Base-by-base conservation (phyloP, 768 basidiomycete species). In the Stropharia rugosoannulata region DNA sequence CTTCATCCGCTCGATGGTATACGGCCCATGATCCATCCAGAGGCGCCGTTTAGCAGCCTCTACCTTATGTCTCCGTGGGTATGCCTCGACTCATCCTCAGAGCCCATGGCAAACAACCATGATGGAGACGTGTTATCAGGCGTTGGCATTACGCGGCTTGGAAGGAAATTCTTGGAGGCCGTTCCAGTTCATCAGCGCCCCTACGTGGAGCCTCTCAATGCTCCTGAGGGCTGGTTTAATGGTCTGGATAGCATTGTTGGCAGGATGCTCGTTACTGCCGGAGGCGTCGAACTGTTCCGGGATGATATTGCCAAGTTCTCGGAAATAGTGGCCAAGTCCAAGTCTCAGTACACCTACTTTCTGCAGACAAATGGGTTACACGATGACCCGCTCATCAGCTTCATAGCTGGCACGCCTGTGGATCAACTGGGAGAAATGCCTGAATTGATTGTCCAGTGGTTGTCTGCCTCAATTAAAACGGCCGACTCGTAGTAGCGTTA, bases 61-160 rank as follows among this genome's bases (percentile, higher is more conserved):
- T 66, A 59, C 36, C 61, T 70, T 42, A 67, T 74, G 62, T 75
- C 73, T 2, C 71, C 68, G 1, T 69, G 68, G 68, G 59, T 64
- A 22, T 49, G 32, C 63, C 22, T 62, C 60, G 8, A 59, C 49
- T 46, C 59, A 56, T 35, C 55, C 36, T 16, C 62, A 2, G 9
- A 45, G 6, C 54, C 52, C 11, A 51, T 59, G 2, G 37, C n/a
- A 6, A 22, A 46, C 29, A 47, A 59, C 38, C 13, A 49, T 2
- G 11, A 32, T 5, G 35, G 44, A 12, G 62, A 61, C 49, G 46
- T 61, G 5, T 29, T 49, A 29, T 6, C 27, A 27, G 46, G 35
- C 10, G 37, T 44, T 3, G 16, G 29, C 11, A 22, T 42, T 11
- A 27, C 52, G 13, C 50, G 42, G 16, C 5, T 45, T 4, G 57